phyloP scores from a whole-genome alignment of 2,329 filamentous ascomycete genomes.

The Diaporthe sp. region DNA sequence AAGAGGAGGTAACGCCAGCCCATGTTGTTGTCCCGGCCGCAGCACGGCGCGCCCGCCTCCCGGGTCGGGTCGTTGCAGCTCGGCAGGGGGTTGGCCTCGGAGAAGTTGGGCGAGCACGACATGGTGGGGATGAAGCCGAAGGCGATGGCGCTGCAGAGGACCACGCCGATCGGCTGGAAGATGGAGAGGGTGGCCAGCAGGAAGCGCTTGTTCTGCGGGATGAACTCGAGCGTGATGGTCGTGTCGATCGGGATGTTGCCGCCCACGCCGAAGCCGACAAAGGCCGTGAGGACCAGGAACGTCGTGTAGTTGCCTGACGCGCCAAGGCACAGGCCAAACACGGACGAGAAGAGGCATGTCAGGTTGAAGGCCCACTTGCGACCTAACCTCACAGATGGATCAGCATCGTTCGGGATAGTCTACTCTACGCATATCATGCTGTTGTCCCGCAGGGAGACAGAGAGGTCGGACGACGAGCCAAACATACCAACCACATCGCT shows the following conservation, averaged over 20 bases:
- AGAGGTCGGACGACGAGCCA: background rate
- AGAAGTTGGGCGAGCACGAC: constrained; percentile 66
- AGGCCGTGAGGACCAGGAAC: constrained; percentile 67
- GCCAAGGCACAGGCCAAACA: constrained; percentile 67
- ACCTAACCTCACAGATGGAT: constrained; percentile 47
- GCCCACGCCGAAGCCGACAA: constrained; percentile 66
- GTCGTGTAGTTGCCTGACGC: constrained; percentile 63
- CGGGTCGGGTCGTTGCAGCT: constrained; percentile 56
- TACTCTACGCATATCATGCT: background rate
- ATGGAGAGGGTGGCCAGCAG: constrained; percentile 66
- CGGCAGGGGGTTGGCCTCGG: constrained; percentile 56
- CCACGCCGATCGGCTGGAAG: constrained; percentile 69
- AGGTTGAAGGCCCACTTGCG: constrained; percentile 71
- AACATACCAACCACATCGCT: constrained; percentile 62
- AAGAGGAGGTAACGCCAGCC: constrained; percentile 73
- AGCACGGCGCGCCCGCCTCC: constrained; percentile 46
- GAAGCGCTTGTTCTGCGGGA: constrained; percentile 66
- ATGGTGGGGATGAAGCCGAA: constrained; percentile 67
- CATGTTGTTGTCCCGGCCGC: constrained; percentile 61
- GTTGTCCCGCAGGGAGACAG: background rate
- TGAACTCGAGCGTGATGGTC: constrained; percentile 69
- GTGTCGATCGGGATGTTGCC: constrained; percentile 70
- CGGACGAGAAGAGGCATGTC: constrained; percentile 67
- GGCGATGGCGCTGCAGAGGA: constrained; percentile 64
- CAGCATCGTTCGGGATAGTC: background rate